Conservation (phyloP, 805 yeast species). For the Saturnispora sekii region DNA sequence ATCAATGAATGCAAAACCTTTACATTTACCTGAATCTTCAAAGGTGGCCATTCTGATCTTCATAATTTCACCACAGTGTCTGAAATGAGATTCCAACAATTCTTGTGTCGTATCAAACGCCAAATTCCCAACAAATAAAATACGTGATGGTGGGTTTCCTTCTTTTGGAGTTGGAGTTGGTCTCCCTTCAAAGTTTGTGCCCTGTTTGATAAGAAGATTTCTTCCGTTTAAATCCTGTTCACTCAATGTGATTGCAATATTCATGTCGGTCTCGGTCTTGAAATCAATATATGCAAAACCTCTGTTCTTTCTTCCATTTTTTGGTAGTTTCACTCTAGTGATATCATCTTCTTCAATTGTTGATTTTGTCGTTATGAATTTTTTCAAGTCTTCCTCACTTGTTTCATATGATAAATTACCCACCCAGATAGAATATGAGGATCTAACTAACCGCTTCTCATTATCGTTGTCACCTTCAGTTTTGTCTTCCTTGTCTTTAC, state of each 20-base stretch:
- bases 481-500: conserved; percentile 15
- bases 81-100: conserved; percentile 67
- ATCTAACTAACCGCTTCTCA: conserved; percentile 25
- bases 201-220: conserved; percentile 73
- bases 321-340: conserved; percentile 73
- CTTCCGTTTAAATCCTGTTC: conserved; percentile 76
- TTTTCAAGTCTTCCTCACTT: conserved; percentile 57
- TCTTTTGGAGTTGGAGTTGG: conserved; percentile 42
- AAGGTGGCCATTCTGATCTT: conserved; percentile 95
- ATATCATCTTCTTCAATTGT: conserved; percentile 49
- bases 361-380: conserved; percentile 57
- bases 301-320: conserved; percentile 53
- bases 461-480: conserved; percentile 9
- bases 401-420: conserved; percentile 89
- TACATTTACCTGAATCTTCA: conserved; percentile 92
- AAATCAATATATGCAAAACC: conserved; percentile 93
- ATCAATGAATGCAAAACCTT: conserved; percentile 91
- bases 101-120: conserved; percentile 88
- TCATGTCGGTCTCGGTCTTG: conserved; percentile 46
- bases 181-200: conserved; percentile 78
- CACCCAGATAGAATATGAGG: conserved; percentile 80
- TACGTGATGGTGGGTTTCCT: conserved; percentile 73
- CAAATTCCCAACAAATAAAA: conserved; percentile 85
- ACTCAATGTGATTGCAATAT: conserved; percentile 52
- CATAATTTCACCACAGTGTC: conserved; percentile 81